These are phyloP conservation scores for Hymenoscyphus scutula DNA, from an alignment of 2,329 filamentous ascomycete genomes.

Conservation along the genomic window DNA sequence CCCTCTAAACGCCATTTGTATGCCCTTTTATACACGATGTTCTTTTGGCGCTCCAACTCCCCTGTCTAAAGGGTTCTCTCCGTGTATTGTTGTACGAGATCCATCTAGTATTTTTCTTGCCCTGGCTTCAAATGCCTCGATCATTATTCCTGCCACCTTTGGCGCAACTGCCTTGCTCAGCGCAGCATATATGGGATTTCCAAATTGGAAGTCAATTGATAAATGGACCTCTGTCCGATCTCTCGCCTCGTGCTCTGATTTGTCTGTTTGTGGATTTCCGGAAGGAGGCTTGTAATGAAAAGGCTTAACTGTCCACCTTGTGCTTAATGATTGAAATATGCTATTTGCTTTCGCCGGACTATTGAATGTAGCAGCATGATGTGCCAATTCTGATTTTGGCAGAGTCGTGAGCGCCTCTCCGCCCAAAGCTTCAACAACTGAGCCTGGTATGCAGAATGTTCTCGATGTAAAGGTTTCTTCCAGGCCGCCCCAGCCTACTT, in stretches of 20 bases:
- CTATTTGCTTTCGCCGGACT: slow-evolving; percentile 42
- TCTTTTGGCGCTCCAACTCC: neutral
- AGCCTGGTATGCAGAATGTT: slow-evolving; percentile 72
- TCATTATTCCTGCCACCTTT: slow-evolving; percentile 83
- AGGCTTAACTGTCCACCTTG: slow-evolving; percentile 64
- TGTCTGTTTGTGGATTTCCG: slow-evolving; percentile 34
- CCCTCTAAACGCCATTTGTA: neutral
- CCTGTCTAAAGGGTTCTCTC: too few relatives aligned
- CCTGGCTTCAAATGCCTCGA: slow-evolving; percentile 85
- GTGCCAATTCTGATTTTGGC: slow-evolving; percentile 37
- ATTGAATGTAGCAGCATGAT: slow-evolving; percentile 42
- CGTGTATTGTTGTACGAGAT: slow-evolving; percentile 11
- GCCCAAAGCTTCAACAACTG: slow-evolving; percentile 74
- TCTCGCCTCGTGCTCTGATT: slow-evolving; percentile 29
- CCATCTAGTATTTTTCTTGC: slow-evolving; percentile 57
- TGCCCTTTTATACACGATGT: neutral
- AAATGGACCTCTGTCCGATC: slow-evolving; percentile 71
- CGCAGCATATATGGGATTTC: slow-evolving; percentile 82
- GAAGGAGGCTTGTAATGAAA: slow-evolving; percentile 46
- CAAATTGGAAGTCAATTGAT: slow-evolving; percentile 77
- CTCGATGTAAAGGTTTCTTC: slow-evolving; percentile 80
- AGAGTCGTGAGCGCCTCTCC: slow-evolving; percentile 53
- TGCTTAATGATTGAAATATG: slow-evolving; percentile 67
- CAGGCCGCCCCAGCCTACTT: slow-evolving; percentile 80
- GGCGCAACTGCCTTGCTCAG: slow-evolving; percentile 79